These are phyloP conservation scores for Fusarium equiseti DNA, from an alignment of 2,329 filamentous ascomycete genomes.

Conservation along the genomic window DNA sequence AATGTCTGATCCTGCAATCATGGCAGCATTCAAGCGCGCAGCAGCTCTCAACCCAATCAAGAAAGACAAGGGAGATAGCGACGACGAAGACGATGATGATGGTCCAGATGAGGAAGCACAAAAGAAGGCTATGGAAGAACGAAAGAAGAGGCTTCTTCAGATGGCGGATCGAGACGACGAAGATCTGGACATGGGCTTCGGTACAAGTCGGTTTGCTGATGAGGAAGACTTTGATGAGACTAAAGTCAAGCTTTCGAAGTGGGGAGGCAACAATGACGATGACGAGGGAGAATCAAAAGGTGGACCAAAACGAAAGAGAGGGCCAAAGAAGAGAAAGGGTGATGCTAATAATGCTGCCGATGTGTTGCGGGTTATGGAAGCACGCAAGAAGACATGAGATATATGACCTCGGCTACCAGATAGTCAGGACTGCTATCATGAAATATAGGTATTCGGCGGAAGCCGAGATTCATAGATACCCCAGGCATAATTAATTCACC, in stretches of 20 bases:
- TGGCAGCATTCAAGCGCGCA: conserved; percentile 88
- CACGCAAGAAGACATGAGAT: conserved; percentile 57
- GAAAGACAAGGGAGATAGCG: conserved; percentile 50
- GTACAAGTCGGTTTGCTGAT: conserved; percentile 86
- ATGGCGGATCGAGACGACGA: conserved; percentile 83
- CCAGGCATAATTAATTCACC: neutral
- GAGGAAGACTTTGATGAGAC: conserved; percentile 82
- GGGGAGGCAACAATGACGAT: conserved; percentile 68
- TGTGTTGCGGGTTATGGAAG: conserved; percentile 82
- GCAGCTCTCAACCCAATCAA: conserved; percentile 69
- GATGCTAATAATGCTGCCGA: conserved; percentile 83
- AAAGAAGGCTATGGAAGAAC: conserved; percentile 71
- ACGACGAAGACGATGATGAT: conserved; percentile 41
- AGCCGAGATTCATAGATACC: conserved; percentile 22
- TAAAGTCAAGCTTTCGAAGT: conserved; percentile 76
- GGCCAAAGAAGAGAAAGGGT: conserved; percentile 80
- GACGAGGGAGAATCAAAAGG: conserved; percentile 57
- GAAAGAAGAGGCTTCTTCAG: conserved; percentile 79
- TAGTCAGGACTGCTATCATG: conserved; percentile 20
- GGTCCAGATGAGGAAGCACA: conserved; percentile 57
- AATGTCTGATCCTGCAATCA: conserved; percentile 80
- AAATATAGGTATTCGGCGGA: conserved; percentile 14
- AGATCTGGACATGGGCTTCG: conserved; percentile 95
- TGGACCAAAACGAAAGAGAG: conserved; percentile 74
- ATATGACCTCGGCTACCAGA: conserved; percentile 1